These are phyloP conservation scores for Chiua virens DNA, from an alignment of 768 basidiomycete genomes.

Conservation along the genomic window DNA sequence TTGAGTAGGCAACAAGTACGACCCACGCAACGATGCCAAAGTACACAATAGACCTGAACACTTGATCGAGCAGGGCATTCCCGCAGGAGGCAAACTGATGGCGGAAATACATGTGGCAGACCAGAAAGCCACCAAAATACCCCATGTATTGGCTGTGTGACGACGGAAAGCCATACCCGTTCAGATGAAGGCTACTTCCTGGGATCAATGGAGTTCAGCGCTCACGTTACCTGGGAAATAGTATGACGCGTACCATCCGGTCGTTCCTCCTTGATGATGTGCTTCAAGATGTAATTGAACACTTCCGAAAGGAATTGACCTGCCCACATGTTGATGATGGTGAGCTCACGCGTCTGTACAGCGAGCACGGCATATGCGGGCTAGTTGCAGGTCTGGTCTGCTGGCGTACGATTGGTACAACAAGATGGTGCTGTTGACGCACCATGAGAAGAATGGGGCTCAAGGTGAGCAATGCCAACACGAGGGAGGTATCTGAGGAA, in stretches of 20 bases:
- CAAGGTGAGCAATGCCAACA: slow-evolving; percentile 61
- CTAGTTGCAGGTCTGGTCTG: slow-evolving; percentile 36
- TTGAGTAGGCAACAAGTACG: slow-evolving; percentile 71
- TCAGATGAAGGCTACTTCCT: slow-evolving; percentile 28
- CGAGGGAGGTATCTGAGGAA: slow-evolving; percentile 54
- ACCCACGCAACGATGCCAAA: slow-evolving; percentile 55
- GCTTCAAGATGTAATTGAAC: slow-evolving; percentile 70
- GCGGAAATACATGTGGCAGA: slow-evolving; percentile 69
- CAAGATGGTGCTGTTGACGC: slow-evolving; percentile 7
- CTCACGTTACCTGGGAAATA: neutral
- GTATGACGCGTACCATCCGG: slow-evolving; percentile 52
- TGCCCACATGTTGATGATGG: slow-evolving; percentile 82
- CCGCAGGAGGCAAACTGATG: slow-evolving; percentile 65
- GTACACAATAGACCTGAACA: slow-evolving; percentile 50
- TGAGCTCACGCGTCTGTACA: slow-evolving; percentile 73
- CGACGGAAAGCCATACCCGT: slow-evolving; percentile 85
- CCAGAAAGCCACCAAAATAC: slow-evolving; percentile 75
- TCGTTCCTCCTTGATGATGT: slow-evolving; percentile 62
- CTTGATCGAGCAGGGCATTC: slow-evolving; percentile 46
- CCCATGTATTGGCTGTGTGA: slow-evolving; percentile 92
- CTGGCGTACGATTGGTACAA: neutral
- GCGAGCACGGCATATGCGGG: slow-evolving; percentile 77
- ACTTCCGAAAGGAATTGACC: slow-evolving; percentile 75
- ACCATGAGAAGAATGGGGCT: slow-evolving; percentile 77
- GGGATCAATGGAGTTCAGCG: slow-evolving; percentile 1